Percentiles rank a stretch among this genome's conserved stretches.
phyloP scores from a whole-genome alignment of 257 asterid species.

The Capsicum rhomboideum region DNA sequence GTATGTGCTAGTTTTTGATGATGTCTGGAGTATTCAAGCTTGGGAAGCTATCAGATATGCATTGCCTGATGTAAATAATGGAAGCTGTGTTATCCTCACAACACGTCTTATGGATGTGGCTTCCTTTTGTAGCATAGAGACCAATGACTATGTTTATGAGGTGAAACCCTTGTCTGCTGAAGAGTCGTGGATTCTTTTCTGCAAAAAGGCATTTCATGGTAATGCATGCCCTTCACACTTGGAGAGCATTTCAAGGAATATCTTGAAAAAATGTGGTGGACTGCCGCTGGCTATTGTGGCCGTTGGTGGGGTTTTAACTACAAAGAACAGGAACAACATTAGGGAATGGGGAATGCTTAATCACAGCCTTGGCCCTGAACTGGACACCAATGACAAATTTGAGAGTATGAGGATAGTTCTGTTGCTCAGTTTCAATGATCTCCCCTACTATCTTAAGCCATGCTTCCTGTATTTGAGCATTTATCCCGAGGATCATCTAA shows the following conservation, averaged over 20 bases:
- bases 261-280: constrained; percentile 18
- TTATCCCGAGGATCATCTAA: constrained; percentile 26
- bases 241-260: neutral
- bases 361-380: constrained; percentile 11
- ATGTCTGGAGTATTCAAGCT: constrained; percentile 14
- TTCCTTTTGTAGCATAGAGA: neutral
- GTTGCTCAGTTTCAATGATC: constrained; percentile 21
- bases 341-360: constrained; percentile 20
- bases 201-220: constrained; percentile 10
- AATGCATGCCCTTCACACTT: constrained; percentile 12
- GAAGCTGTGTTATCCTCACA: constrained; percentile 26
- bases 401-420: constrained; percentile 17
- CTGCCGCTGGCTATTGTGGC: constrained; percentile 24
- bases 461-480: constrained; percentile 26
- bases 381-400: constrained; percentile 13
- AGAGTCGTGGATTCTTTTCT: neutral
- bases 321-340: neutral
- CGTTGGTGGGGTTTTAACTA: constrained; percentile 18
- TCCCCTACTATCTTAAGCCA: constrained; percentile 29
- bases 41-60: constrained; percentile 25
- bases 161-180: constrained; percentile 6
- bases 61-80: constrained; percentile 12
- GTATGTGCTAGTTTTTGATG: constrained; percentile 24
- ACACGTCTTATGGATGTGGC: neutral
- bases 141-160: neutral